Evolutionary conservation across 139 green algal species (phyloP).

Genomic region (Pseudopediastrum boryanum): DNA sequence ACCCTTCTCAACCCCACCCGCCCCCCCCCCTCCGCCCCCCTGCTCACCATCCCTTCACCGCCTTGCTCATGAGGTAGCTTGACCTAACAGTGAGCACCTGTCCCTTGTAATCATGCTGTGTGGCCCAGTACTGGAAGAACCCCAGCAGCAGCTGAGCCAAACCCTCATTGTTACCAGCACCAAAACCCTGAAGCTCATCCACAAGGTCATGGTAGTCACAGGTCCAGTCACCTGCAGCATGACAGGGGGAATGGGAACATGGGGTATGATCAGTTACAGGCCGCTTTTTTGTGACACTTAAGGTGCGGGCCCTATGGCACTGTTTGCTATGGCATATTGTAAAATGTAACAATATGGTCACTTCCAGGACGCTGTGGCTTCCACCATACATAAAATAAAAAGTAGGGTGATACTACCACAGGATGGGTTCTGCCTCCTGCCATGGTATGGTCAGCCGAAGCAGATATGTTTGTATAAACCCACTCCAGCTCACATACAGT

Average conservation of each 20-base stretch:
- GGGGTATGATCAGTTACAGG: neutral
- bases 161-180: slow-evolving; percentile 76
- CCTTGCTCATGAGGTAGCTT: slow-evolving; percentile 75
- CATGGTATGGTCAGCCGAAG: no score
- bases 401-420: neutral
- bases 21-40: neutral
- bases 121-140: slow-evolving; percentile 96
- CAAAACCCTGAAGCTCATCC: slow-evolving; percentile 66
- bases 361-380: neutral
- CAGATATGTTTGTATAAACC: no score
- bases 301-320: neutral
- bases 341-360: neutral
- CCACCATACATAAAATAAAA: neutral
- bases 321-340: neutral
- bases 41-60: slow-evolving; percentile 84
- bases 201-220: slow-evolving; percentile 80
- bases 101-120: slow-evolving; percentile 85
- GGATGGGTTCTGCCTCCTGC: neutral
- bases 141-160: slow-evolving; percentile 79
- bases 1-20: neutral
- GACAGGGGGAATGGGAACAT: neutral
- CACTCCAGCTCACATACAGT: no score
- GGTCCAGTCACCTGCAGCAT: slow-evolving; percentile 52
- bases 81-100: slow-evolving; percentile 78
- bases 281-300: no score